A percentile compares a stretch with the other conserved stretches of the same genome.
These are phyloP conservation scores for Penicillium sp. DNA, from an alignment of 2,329 filamentous ascomycete species.

Conservation along the genomic window DNA sequence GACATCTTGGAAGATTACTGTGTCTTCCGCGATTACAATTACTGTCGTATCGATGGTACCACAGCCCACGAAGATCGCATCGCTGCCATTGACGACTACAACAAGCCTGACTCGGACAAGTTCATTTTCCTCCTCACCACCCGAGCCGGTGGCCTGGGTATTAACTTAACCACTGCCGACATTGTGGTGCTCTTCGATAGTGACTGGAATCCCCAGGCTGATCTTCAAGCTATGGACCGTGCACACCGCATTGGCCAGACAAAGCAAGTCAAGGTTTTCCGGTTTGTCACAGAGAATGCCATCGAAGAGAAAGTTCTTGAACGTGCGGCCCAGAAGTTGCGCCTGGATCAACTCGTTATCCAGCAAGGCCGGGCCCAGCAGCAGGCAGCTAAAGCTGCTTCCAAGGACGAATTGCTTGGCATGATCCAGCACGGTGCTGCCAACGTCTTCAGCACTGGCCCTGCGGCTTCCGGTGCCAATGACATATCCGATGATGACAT, in stretches of 20 bases:
- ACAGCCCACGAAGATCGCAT: constrained; percentile 98
- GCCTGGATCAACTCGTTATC: constrained; percentile 93
- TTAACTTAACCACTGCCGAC: constrained; percentile 91
- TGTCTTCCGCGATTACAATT: constrained; percentile 88
- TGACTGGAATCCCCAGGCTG: constrained; percentile 97
- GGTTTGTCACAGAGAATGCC: constrained; percentile 94
- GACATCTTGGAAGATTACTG: constrained; percentile 98
- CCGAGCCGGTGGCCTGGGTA: constrained; percentile 88
- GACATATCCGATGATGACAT: constrained; percentile 83
- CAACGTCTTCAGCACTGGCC: constrained; percentile 72
- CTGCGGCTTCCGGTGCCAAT: constrained; percentile 55
- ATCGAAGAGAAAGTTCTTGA: constrained; percentile 98
- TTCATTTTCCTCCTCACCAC: constrained; percentile 95
- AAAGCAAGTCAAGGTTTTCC: constrained; percentile 94
- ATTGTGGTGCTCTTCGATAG: constrained; percentile 96
- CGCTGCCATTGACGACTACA: constrained; percentile 96
- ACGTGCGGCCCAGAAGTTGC: constrained; percentile 90
- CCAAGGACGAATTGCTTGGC: constrained; percentile 89
- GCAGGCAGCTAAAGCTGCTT: constrained; percentile 82
- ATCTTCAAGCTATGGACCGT: constrained; percentile 97
- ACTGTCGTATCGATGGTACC: constrained; percentile 93
- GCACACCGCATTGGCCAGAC: constrained; percentile 98
- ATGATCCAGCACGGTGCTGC: constrained; percentile 99
- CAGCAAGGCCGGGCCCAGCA: constrained; percentile 93
- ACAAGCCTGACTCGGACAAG: constrained; percentile 89